Evolutionary conservation across 1,284 basidiomycete genomes (phyloP).

Genomic region (Cryptococcus neoformans): DNA sequence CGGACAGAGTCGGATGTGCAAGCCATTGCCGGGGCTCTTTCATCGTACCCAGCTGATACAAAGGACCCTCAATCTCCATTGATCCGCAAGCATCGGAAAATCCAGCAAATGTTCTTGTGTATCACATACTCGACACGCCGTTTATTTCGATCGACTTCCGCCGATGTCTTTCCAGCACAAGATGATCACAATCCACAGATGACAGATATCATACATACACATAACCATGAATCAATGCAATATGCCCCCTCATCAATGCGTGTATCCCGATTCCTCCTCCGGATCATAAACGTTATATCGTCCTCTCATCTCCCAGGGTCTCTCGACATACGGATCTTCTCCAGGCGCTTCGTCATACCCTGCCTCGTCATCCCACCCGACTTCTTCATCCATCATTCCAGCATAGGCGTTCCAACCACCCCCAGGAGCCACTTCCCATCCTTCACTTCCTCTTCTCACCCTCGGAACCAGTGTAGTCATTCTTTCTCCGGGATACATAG

Average conservation of each 20-base stretch:
- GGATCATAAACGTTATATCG: slow-evolving; percentile 31
- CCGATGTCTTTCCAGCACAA: not conserved
- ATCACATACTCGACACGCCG: not conserved
- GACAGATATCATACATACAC: not conserved
- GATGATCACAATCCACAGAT: not conserved
- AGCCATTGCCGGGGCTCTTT: not conserved
- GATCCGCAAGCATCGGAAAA: not conserved
- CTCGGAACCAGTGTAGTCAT: slow-evolving; percentile 2
- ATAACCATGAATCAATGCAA: not conserved
- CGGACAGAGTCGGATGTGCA: not conserved
- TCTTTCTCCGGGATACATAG: slow-evolving; percentile 10
- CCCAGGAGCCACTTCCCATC: slow-evolving; percentile 30
- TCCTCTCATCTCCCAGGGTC: slow-evolving; percentile 28
- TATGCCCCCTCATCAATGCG: no score
- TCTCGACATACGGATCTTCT: not conserved
- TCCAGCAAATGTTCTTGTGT: not conserved
- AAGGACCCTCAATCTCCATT: not conserved
- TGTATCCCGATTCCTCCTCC: slow-evolving; percentile 1
- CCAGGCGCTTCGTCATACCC: not conserved
- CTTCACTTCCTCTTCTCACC: slow-evolving; percentile 38
- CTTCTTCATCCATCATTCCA: slow-evolving; percentile 3
- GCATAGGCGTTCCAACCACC: slow-evolving; percentile 1
- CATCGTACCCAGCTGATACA: not conserved
- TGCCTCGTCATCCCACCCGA: slow-evolving; percentile 8
- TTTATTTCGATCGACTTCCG: no score